A percentile compares a stretch with the other conserved stretches of the same genome.
These are phyloP conservation scores for Cenchrus americanus DNA, from an alignment of 176 grass and related monocot genomes.

Conservation along the genomic window DNA sequence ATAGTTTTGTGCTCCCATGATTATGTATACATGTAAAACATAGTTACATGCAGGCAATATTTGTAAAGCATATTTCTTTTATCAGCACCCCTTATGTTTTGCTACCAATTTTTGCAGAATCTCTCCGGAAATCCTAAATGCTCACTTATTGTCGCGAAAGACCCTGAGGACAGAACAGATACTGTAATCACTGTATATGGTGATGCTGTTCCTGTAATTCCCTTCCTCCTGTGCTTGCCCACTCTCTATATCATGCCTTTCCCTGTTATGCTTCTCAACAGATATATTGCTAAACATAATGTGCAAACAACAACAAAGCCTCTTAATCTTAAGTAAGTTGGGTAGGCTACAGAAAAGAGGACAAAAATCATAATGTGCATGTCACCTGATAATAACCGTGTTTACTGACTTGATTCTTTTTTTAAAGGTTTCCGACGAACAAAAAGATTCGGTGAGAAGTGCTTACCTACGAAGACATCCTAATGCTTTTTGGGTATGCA, in stretches of 20 bases:
- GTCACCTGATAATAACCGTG: background rate
- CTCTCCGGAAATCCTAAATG: slow-evolving; percentile 80
- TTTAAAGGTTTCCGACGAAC: slow-evolving; percentile 63
- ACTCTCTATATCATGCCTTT: slow-evolving; percentile 3
- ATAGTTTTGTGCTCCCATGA: background rate
- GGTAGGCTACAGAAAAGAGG: background rate
- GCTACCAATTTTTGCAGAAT: slow-evolving; percentile 59
- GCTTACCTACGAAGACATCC: slow-evolving; percentile 86
- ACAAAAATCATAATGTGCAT: background rate
- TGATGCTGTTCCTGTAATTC: slow-evolving; percentile 71
- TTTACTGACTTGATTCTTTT: slow-evolving; percentile 10
- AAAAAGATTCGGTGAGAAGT: slow-evolving; percentile 63
- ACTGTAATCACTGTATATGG: slow-evolving; percentile 92
- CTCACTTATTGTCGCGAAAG: slow-evolving; percentile 85
- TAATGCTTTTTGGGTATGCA: slow-evolving; percentile 88
- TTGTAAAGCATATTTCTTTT: slow-evolving; percentile 10
- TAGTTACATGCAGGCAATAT: background rate
- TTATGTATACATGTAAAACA: slow-evolving; percentile 14
- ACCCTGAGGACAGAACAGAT: slow-evolving; percentile 95
- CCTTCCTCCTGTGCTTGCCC: background rate
- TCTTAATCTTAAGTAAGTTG: background rate
- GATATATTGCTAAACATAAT: slow-evolving; percentile 5
- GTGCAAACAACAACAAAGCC: background rate
- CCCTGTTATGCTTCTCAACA: background rate
- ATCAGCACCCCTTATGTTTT: slow-evolving; percentile 22